Conservation (phyloP, 2,329 filamentous ascomycete genomes). For the Talaromyces piceae region DNA sequence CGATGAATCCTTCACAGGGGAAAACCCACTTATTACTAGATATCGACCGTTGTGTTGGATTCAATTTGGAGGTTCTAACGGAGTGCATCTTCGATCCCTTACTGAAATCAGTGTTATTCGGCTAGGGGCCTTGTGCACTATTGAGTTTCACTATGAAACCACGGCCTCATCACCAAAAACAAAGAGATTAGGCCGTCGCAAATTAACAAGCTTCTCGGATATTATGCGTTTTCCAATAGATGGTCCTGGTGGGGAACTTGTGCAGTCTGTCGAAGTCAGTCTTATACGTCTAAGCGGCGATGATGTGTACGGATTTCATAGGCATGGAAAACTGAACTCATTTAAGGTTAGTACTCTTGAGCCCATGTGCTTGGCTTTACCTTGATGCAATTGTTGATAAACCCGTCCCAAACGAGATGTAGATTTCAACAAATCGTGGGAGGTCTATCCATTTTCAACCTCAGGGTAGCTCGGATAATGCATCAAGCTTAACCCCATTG, state of each 20-base stretch:
- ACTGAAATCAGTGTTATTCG: slow-evolving; percentile 1
- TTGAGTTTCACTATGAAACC: slow-evolving; percentile 1
- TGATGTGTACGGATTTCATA: neutral
- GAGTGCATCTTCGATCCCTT: slow-evolving; percentile 3
- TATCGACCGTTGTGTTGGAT: slow-evolving; percentile 4
- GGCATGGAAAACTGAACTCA: slow-evolving; percentile 1
- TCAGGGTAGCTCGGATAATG: neutral
- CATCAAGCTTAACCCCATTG: neutral
- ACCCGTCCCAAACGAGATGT: neutral
- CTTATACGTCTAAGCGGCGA: neutral
- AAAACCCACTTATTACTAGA: neutral
- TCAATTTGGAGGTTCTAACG: slow-evolving; percentile 6
- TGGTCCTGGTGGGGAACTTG: slow-evolving; percentile 2
- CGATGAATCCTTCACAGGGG: neutral
- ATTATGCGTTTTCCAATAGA: slow-evolving; percentile 1
- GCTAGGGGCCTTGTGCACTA: neutral
- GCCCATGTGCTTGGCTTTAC: neutral
- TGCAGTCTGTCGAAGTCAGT: slow-evolving; percentile 6
- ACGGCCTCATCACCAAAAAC: neutral
- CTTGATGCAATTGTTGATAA: neutral
- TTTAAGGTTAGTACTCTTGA: slow-evolving; percentile 3
- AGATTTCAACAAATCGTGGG: slow-evolving; percentile 6
- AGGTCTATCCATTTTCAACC: slow-evolving; percentile 3
- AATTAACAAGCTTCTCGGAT: neutral
- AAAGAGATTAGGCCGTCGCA: slow-evolving; percentile 1